phyloP scores from a whole-genome alignment of 805 yeast genomes.

The Phaffomyces thermotolerans region DNA sequence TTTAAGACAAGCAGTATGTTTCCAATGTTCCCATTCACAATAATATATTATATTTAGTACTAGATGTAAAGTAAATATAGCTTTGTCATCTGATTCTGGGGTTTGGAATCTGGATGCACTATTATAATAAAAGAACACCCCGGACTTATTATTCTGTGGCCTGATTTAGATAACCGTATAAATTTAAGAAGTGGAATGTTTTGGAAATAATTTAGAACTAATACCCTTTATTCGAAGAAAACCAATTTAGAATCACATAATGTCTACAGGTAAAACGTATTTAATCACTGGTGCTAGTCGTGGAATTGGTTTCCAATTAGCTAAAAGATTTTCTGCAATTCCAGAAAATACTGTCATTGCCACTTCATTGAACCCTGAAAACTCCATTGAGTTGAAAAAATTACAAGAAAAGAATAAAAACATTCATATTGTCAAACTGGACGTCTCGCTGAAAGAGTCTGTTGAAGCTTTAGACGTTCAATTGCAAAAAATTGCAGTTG shows the following conservation, averaged over 20 bases:
- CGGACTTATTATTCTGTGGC: too few species aligned
- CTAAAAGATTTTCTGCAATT: neutral
- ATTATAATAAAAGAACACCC: too few species aligned
- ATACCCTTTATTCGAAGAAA: neutral
- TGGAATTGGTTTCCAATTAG: conserved; percentile 6
- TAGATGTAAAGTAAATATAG: too few species aligned
- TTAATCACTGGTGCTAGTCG: conserved; percentile 7
- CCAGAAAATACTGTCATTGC: conserved; percentile 2
- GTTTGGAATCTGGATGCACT: too few species aligned
- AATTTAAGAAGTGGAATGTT: too few species aligned
- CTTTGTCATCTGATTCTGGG: too few species aligned
- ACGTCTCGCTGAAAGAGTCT: conserved; percentile 8
- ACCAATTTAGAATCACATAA: neutral
- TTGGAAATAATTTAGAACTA: too few species aligned
- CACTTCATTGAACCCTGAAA: neutral
- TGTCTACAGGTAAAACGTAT: neutral
- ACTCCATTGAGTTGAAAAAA: neutral
- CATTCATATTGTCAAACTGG: conserved; percentile 8
- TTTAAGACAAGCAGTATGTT: too few species aligned
- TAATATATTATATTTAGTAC: too few species aligned
- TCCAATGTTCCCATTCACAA: too few species aligned
- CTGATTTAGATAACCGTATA: too few species aligned
- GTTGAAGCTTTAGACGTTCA: conserved; percentile 2
- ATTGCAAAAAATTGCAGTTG: conserved; percentile 2
- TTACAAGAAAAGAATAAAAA: conserved; percentile 3